Evolutionary conservation across 352 stramenopile species (phyloP).

Genomic region (Hyaloperonospora arabidopsidis): DNA sequence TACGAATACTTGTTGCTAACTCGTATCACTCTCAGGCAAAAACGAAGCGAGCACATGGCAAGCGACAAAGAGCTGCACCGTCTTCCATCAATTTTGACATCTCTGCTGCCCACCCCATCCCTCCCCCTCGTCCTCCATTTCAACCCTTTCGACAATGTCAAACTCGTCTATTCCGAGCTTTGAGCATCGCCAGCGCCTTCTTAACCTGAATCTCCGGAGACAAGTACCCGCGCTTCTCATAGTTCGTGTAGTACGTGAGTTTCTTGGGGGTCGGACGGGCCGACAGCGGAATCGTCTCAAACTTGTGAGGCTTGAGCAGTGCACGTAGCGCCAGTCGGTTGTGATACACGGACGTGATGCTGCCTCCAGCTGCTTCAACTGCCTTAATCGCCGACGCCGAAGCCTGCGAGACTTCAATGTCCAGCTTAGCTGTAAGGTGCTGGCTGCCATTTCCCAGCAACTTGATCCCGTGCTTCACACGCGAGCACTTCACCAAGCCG

Average conservation of each 20-base stretch:
- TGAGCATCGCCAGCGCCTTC: slow-evolving; percentile 51
- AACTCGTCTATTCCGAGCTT: slow-evolving; percentile 40
- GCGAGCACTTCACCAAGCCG: slow-evolving; percentile 82
- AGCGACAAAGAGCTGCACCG: too few species aligned
- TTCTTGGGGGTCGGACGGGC: slow-evolving; percentile 93
- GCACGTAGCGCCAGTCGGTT: slow-evolving; percentile 92
- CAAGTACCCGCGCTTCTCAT: slow-evolving; percentile 94
- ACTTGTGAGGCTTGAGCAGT: slow-evolving; percentile 95
- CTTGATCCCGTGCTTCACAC: slow-evolving; percentile 94
- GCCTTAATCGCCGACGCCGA: slow-evolving; percentile 91
- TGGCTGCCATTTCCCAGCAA: slow-evolving; percentile 86
- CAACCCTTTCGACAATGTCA: slow-evolving; percentile 5
- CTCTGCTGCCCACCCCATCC: neutral
- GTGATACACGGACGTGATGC: slow-evolving; percentile 95
- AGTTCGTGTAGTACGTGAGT: slow-evolving; percentile 96
- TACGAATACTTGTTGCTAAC: too few species aligned
- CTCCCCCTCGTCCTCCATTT: neutral
- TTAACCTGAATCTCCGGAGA: slow-evolving; percentile 93
- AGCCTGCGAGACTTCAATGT: slow-evolving; percentile 93
- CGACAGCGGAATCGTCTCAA: slow-evolving; percentile 88
- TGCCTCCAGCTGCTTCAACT: slow-evolving; percentile 90
- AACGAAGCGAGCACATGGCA: too few species aligned
- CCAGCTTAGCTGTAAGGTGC: slow-evolving; percentile 82
- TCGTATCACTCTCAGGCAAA: too few species aligned
- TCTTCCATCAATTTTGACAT: neutral